Evolutionary conservation across 1,139 yeast genomes (phyloP).

Genomic region (Pneumocystis murina): DNA sequence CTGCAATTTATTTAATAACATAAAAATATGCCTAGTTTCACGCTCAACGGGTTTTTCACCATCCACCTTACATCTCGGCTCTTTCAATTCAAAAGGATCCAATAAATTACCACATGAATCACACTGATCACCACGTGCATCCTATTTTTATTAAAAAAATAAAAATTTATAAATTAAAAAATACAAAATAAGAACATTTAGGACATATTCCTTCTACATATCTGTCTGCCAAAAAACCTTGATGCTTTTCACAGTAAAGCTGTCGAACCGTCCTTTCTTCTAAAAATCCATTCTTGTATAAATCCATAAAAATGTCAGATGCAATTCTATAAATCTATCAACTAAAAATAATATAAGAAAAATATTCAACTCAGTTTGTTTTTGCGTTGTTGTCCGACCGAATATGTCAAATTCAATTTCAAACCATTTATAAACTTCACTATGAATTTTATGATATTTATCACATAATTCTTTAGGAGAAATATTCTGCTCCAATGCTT

Average conservation of each 20-base stretch:
- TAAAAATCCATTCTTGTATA: conserved; percentile 57
- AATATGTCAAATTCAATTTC: conserved; percentile 86
- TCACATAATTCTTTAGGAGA: conserved; percentile 81
- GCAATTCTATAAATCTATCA: conserved; percentile 39
- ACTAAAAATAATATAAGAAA: background rate
- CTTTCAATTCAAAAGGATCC: conserved; percentile 80
- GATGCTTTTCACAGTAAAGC: conserved; percentile 76
- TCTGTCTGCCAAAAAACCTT: conserved; percentile 88
- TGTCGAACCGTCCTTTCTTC: conserved; percentile 84
- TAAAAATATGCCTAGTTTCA: conserved; percentile 72
- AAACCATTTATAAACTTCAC: conserved; percentile 91
- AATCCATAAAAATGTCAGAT: conserved; percentile 71
- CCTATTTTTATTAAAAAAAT: conserved; percentile 22
- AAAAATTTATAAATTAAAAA: background rate
- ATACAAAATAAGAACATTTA: conserved; percentile 59
- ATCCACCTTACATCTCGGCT: conserved; percentile 92
- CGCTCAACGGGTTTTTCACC: conserved; percentile 63
- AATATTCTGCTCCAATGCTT: conserved; percentile 84
- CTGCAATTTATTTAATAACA: conserved; percentile 71
- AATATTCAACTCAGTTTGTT: conserved; percentile 53
- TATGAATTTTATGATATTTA: conserved; percentile 74
- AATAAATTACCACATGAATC: conserved; percentile 84
- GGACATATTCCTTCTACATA: conserved; percentile 98
- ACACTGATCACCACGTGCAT: conserved; percentile 99
- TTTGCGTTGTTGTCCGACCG: conserved; percentile 86